phyloP scores from a whole-genome alignment of 2,329 filamentous ascomycete species.

The Hypoxylon sp. region DNA sequence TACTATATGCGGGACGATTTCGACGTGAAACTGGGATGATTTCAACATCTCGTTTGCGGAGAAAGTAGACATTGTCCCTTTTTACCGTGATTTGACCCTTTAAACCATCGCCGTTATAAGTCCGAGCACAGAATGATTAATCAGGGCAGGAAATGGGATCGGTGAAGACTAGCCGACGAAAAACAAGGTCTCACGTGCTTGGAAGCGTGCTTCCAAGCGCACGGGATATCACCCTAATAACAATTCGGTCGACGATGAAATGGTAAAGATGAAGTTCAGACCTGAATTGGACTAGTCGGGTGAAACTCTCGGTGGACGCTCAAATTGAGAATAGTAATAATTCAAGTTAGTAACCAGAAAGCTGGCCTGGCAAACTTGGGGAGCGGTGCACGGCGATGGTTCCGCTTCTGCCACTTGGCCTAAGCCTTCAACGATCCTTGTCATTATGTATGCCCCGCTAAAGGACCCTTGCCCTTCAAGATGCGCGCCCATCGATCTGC shows the following conservation, averaged over 20 bases:
- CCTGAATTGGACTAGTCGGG: constrained; percentile 34
- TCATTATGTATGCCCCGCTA: constrained; percentile 20
- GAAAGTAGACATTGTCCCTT: constrained; percentile 7
- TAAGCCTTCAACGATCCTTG: constrained; percentile 5
- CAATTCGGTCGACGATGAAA: constrained; percentile 30
- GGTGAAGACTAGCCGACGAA: constrained; percentile 36
- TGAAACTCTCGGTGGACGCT: constrained; percentile 22
- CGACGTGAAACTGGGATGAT: constrained; percentile 24
- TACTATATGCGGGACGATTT: constrained; percentile 17
- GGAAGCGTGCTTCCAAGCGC: constrained; percentile 27
- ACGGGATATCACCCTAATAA: constrained; percentile 31
- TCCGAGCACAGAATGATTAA: constrained; percentile 12
- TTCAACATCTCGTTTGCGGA: constrained; percentile 16
- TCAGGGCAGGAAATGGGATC: constrained; percentile 11
- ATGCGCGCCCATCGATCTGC: constrained; percentile 45
- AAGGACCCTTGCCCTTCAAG: constrained; percentile 36
- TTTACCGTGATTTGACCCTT: constrained; percentile 37
- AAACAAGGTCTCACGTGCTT: constrained; percentile 42
- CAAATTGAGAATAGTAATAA: constrained; percentile 36
- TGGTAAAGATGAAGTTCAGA: constrained; percentile 24
- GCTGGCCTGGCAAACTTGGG: constrained; percentile 5
- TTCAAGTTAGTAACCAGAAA: constrained; percentile 21
- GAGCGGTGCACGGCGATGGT: constrained; percentile 3
- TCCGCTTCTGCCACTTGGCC: constrained; percentile 18
- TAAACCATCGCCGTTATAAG: constrained; percentile 34